Evolutionary conservation across 345 rosid genomes (phyloP).

Genomic region (Diplotaxis tenuifolia): DNA sequence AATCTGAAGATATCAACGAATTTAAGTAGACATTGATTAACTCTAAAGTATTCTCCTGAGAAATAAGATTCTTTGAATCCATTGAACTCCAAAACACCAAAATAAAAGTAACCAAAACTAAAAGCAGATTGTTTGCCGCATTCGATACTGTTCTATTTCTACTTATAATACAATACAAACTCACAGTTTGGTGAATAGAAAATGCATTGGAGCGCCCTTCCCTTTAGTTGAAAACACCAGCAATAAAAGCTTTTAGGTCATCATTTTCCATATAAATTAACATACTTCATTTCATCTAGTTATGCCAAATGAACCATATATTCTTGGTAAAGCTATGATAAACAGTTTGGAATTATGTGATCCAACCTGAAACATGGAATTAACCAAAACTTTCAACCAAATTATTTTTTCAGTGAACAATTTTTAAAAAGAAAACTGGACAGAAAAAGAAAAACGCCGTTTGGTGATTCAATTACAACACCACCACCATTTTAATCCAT

Average conservation of each 20-base stretch:
- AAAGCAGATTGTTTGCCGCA: not conserved
- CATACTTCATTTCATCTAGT: not conserved
- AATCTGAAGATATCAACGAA: too few species aligned
- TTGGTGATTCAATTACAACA: not conserved
- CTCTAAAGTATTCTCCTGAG: too few species aligned
- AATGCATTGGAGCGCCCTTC: not conserved
- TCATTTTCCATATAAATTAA: not conserved
- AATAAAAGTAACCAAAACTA: not conserved
- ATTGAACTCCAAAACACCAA: not conserved
- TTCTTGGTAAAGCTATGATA: not conserved
- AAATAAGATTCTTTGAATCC: too few species aligned
- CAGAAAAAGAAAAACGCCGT: not conserved
- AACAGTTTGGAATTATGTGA: not conserved
- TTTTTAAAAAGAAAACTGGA: not conserved
- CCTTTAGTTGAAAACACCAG: not conserved
- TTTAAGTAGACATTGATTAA: too few species aligned
- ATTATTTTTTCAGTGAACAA: not conserved
- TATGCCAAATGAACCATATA: not conserved
- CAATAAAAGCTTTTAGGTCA: not conserved
- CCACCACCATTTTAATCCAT: not conserved
- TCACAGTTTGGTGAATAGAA: not conserved
- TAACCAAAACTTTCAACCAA: not conserved
- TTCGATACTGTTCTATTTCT: not conserved
- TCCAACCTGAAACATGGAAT: not conserved
- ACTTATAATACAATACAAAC: not conserved